These are phyloP conservation scores for Sporothrix schenckii DNA, from an alignment of 2,329 filamentous ascomycete genomes.

Conservation along the genomic window DNA sequence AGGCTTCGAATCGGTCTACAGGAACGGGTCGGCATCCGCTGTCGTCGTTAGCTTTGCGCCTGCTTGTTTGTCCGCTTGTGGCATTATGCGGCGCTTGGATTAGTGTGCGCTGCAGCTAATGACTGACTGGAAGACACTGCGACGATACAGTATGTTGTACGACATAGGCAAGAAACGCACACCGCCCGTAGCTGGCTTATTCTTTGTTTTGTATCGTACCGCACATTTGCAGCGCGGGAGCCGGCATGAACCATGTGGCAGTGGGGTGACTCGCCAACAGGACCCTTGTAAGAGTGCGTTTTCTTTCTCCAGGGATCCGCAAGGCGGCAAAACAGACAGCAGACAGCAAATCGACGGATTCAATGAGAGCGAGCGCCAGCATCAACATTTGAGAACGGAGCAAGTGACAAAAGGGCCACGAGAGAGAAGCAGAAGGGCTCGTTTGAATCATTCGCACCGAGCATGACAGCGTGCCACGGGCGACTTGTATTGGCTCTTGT, in stretches of 20 bases:
- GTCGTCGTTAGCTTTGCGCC: too few relatives aligned
- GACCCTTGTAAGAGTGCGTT: background rate
- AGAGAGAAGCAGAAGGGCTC: too few relatives aligned
- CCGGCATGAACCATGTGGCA: slow-evolving; percentile 29
- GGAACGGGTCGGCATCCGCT: background rate
- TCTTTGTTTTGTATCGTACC: background rate
- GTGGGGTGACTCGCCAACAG: slow-evolving; percentile 13
- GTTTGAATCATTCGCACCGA: too few relatives aligned
- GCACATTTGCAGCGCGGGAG: slow-evolving; percentile 23
- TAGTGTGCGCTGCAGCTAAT: background rate
- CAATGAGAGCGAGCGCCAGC: background rate
- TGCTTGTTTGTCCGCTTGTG: too few relatives aligned
- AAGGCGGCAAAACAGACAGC: slow-evolving; percentile 19
- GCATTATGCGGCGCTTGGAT: background rate
- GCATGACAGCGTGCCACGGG: too few relatives aligned
- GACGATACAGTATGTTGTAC: background rate
- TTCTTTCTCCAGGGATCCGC: background rate
- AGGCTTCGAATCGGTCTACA: background rate
- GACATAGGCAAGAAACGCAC: background rate
- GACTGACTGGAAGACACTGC: background rate
- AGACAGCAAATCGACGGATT: too few relatives aligned
- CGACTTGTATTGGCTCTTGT: background rate
- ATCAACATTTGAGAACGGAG: background rate
- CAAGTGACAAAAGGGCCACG: too few relatives aligned
- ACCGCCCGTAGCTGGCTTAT: background rate